Percentiles rank a stretch among this genome's conserved stretches.
These are phyloP conservation scores for Yamadazyma spencermartinsiae DNA, from an alignment of 1,139 yeast species.

Conservation along the genomic window DNA sequence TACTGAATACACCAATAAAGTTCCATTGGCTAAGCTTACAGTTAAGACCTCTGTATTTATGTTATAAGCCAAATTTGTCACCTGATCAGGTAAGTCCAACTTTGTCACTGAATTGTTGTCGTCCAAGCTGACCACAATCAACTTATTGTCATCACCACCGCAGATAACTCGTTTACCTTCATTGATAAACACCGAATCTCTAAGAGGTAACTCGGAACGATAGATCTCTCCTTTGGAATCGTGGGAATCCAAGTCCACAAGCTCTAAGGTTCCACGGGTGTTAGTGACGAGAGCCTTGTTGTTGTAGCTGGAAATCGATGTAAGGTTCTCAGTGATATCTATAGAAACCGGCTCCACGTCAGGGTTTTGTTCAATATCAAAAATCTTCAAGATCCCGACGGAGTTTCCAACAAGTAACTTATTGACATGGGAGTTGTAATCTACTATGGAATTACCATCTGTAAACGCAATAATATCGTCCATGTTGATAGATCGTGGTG, in stretches of 20 bases:
- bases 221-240: constrained; percentile 29
- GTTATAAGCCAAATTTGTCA: constrained; percentile 63
- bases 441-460: constrained; percentile 49
- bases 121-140: constrained; percentile 52
- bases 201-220: constrained; percentile 60
- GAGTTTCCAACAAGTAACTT: constrained; percentile 52
- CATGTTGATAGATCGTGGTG: background rate
- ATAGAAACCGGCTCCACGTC: constrained; percentile 49
- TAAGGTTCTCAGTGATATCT: constrained; percentile 48
- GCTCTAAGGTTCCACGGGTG: constrained; percentile 38
- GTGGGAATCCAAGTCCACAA: constrained; percentile 22
- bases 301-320: constrained; percentile 28
- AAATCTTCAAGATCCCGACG: constrained; percentile 52
- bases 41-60: constrained; percentile 53
- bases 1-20: constrained; percentile 62
- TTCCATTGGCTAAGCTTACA: constrained; percentile 68
- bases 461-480: constrained; percentile 40
- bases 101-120: constrained; percentile 20
- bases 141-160: constrained; percentile 76
- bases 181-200: constrained; percentile 66
- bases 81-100: constrained; percentile 52
- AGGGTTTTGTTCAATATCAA: constrained; percentile 29
- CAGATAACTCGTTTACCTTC: constrained; percentile 68
- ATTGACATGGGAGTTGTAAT: constrained; percentile 30
- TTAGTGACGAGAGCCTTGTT: constrained; percentile 28